Conservation (phyloP, 805 yeast genomes). For the Debaryomyces prosopidis region DNA sequence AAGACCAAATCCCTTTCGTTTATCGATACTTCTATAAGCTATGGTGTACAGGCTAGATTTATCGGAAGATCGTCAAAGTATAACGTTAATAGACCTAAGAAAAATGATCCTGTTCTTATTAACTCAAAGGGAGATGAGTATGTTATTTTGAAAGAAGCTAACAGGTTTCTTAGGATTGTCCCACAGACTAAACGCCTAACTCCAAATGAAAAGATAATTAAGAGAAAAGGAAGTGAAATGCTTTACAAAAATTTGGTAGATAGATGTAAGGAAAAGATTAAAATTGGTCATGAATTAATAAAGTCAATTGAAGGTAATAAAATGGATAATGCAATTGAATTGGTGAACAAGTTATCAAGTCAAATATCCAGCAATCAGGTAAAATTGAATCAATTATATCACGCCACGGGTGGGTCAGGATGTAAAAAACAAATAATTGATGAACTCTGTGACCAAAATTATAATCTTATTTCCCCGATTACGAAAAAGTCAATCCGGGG, state of each 20-base stretch:
- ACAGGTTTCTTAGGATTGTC: constrained; percentile 26
- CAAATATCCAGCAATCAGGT: constrained; percentile 8
- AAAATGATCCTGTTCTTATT: constrained; percentile 25
- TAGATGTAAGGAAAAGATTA: constrained; percentile 29
- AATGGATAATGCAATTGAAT: constrained; percentile 8
- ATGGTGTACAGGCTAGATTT: constrained; percentile 36
- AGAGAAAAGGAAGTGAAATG: constrained; percentile 18
- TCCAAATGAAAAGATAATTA: constrained; percentile 15
- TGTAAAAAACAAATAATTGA: constrained; percentile 1
- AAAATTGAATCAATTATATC: constrained; percentile 22
- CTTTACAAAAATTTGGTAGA: constrained; percentile 23
- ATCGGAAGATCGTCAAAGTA: constrained; percentile 39
- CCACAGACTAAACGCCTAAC: constrained; percentile 16
- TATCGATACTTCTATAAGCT: constrained; percentile 25
- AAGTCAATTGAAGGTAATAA: constrained; percentile 10
- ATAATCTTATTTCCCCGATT: constrained; percentile 11
- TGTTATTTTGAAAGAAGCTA: constrained; percentile 34
- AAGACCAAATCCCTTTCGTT: constrained; percentile 29
- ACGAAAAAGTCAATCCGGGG: constrained; percentile 16
- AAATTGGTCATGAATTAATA: constrained; percentile 21
- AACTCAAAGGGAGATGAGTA: constrained; percentile 41
- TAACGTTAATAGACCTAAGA: constrained; percentile 16
- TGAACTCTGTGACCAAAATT: neutral
- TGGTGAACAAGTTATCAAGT: neutral
- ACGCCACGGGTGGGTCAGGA: constrained; percentile 7